Percentiles rank a stretch among this genome's conserved stretches.
These are phyloP conservation scores for Starmera caribaea DNA, from an alignment of 805 yeast species.

Conservation along the genomic window DNA sequence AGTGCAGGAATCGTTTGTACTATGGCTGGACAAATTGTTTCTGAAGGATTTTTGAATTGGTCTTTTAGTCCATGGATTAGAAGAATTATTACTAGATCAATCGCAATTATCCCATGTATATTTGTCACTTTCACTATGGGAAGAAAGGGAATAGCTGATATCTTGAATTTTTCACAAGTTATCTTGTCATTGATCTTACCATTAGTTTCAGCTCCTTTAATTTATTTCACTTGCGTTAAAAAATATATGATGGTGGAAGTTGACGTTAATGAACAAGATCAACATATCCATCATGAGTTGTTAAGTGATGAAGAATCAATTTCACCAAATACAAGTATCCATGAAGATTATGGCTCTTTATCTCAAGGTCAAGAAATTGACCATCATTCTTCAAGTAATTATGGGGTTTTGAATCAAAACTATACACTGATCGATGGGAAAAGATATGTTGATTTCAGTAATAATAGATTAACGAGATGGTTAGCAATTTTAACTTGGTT, in stretches of 20 bases:
- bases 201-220: constrained; percentile 79
- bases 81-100: constrained; percentile 67
- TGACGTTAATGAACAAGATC: constrained; percentile 20
- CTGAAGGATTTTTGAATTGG: constrained; percentile 83
- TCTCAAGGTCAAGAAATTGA: no score
- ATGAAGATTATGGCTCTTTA: constrained; percentile 1
- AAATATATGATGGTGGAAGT: constrained; percentile 51
- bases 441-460: constrained; percentile 55
- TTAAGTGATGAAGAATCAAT: constrained; percentile 19
- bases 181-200: constrained; percentile 75
- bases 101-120: constrained; percentile 81
- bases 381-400: no score
- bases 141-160: constrained; percentile 67
- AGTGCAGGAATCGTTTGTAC: constrained; percentile 94
- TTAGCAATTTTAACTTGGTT: constrained; percentile 59
- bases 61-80: constrained; percentile 74
- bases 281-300: constrained; percentile 3
- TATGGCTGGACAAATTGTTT: constrained; percentile 87
- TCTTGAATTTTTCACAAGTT: constrained; percentile 77
- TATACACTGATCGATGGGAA: constrained; percentile 13
- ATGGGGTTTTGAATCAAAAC: not conserved
- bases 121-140: constrained; percentile 66
- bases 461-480: constrained; percentile 43
- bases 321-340: not conserved
- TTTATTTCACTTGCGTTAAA: constrained; percentile 67